Conservation (phyloP, 176 grass and related monocot species). For the Zea luxurians region DNA sequence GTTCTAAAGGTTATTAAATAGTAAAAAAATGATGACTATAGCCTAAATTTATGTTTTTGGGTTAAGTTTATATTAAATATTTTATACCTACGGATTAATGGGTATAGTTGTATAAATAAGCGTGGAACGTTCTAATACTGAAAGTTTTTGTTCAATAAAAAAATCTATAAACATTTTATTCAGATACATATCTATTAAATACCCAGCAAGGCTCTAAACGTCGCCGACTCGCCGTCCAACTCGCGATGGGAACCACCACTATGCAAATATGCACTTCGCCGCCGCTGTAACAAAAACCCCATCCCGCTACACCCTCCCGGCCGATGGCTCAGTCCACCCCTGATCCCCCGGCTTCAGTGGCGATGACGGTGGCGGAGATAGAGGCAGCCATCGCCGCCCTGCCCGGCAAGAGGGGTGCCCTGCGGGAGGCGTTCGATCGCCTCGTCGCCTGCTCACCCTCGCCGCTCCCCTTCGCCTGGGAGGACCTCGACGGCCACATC, state of each 20-base stretch:
- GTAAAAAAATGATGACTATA: no score
- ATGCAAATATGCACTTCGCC: not conserved
- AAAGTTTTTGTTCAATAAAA: no score
- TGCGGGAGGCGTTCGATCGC: conserved; percentile 50
- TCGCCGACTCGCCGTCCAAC: not conserved
- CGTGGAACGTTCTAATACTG: no score
- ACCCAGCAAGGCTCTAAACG: no score
- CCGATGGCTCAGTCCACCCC: not conserved
- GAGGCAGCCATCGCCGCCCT: conserved; percentile 40
- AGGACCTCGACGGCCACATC: conserved; percentile 50
- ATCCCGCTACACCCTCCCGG: not conserved
- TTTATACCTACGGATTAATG: no score
- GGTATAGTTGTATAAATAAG: no score
- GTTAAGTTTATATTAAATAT: no score
- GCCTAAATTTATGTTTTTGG: no score
- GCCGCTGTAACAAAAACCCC: conserved; percentile 1
- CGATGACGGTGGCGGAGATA: conserved; percentile 28
- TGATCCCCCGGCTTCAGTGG: not conserved
- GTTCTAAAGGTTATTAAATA: no score
- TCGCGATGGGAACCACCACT: conserved; percentile 7
- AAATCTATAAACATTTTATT: no score
- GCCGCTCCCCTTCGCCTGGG: conserved; percentile 51
- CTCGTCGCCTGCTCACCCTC: conserved; percentile 39
- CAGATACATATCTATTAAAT: no score
- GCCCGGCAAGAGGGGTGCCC: conserved; percentile 43